Base-by-base conservation (phyloP, 169 alveolate species). In the Theileria annulata region DNA sequence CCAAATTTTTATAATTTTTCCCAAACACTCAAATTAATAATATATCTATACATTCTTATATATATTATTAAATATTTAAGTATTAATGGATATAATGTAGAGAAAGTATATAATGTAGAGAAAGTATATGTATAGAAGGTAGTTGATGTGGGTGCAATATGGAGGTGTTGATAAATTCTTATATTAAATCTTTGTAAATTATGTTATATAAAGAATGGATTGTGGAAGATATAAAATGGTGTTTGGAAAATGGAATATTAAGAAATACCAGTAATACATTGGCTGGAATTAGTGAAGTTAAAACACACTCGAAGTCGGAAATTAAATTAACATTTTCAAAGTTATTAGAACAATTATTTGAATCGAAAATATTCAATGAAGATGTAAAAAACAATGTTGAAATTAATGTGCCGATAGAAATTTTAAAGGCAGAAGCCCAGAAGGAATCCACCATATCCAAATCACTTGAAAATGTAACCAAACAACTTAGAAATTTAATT, bases 201-300 rank as follows among this genome's bases (percentile, higher is more conserved):
- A 31, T 70, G 49, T 23, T 23, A 70, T 21, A 27, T 23, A 59
- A 35, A 1, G 72, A 42, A 23, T 64, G 28, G 31, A 25, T 42
- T 12, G 77, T 19, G 30, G 58, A 64, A 47, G 73, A 64, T 21
- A 21, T 64, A 35, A 51, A 19, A n/a, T 51, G 77, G 77, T 70
- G 77, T 51, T 8, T 70, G 31, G 77, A 70, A 70, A 70, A 70
- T 27, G 66, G 67, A 37, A 8, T 70, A 23, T 27, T 70, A 19
- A 28, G 54, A 42, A 64, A 64, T 21, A 64, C 73, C 3, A 42
- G 3, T 0, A 19, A 12, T 25, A 64, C 56, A 42, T 35, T 64
- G 49, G 8, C n/a, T 27, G 73, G 73, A 64, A 64, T n/a, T 25
- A 25, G 37, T 27, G 12, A 21, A 12, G 12, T 27, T 25, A 42